Base-by-base conservation (phyloP, 2,329 filamentous ascomycete species). In the Ascochyta lentis region DNA sequence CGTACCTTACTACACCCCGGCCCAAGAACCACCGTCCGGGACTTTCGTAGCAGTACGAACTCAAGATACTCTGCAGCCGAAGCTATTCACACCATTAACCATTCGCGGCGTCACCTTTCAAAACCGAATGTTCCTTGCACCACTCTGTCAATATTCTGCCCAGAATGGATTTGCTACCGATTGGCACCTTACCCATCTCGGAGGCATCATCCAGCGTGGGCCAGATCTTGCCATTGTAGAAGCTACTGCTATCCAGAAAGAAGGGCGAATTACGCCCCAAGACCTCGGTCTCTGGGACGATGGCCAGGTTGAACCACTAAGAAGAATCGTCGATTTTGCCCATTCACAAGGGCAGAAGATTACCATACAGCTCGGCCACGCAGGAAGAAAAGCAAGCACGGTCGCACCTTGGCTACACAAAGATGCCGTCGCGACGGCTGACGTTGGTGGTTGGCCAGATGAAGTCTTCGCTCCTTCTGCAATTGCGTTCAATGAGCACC, bases 61-160 rank as follows among this genome's bases (percentile, higher is more conserved):
- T 23, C 24, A 4, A n/a, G 40, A 27, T 13, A n/a, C 6, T 27
- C 26, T 3, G 15, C 40, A 42, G 27, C 40, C 40, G 23, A 42
- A 42, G 40, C 58, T 66, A 31, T 66, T 68, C 45, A 56, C 31
- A 12, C 64, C 63, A 16, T 50, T 68, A 39, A 56, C 52, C 26
- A 59, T 66, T 41, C 64, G 65, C 47, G 42, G 50, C 31, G 41
- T 59, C 8, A 51, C 38, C 4, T 54, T 65, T 19, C 55, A 45
- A 4, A 66, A 66, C 42, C 60, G 65, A 34, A 64, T 66, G 24
- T 37, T 66, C 16, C 59, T 68, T 16, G 54, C 64, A 8, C 64
- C 65, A 12, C 61, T 68, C 58, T 64, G 64, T 33, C 60, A 63
- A 48, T 66, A 64, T 51, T 53, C 45, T 26, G 51, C 60, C 9